phyloP scores from a whole-genome alignment of 2,329 filamentous ascomycete genomes.

The Neocatenulostroma microsporum region DNA sequence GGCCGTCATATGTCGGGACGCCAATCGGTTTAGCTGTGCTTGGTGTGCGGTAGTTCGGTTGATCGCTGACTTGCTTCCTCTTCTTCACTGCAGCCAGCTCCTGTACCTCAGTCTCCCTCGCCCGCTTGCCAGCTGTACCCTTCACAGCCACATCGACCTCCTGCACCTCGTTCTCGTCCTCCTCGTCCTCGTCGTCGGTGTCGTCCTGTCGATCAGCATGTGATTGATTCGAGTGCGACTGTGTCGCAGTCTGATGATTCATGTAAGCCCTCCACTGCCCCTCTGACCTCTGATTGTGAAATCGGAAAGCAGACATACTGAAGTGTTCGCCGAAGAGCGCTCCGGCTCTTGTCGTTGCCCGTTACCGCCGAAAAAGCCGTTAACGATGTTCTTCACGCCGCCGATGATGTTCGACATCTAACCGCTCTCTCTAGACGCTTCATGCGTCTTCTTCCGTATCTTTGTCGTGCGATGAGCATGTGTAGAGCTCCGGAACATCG shows the following conservation, averaged over 20 bases:
- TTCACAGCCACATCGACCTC: background rate
- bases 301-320: conserved; percentile 1
- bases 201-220: conserved; percentile 1
- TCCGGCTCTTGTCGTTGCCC: background rate
- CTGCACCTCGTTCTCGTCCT: background rate
- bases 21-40: background rate
- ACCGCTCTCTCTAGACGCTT: background rate
- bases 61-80: background rate
- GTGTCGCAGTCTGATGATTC: background rate
- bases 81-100: background rate
- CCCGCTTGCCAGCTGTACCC: background rate
- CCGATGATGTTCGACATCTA: background rate
- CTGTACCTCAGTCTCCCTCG: background rate
- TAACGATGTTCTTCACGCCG: no score
- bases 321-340: background rate
- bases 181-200: conserved; percentile 2
- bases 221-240: background rate
- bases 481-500: no score
- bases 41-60: background rate
- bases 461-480: background rate
- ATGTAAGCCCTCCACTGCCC: background rate
- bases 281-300: background rate
- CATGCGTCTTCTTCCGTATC: no score
- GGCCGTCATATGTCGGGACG: background rate
- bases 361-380: no score